phyloP scores from a whole-genome alignment of 768 basidiomycete genomes.

The Amanita exitialis region DNA sequence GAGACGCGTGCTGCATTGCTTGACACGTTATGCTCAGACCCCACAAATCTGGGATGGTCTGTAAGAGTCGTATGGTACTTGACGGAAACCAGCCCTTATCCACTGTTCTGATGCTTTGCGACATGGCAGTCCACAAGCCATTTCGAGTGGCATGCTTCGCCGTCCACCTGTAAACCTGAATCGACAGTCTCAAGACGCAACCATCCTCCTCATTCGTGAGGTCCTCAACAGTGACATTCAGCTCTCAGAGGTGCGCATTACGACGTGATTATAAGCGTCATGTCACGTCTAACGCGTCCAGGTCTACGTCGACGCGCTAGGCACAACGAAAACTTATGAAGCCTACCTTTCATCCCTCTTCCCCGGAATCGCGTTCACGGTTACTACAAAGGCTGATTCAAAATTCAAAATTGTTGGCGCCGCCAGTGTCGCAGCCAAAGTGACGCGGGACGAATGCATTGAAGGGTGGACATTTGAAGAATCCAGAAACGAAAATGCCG shows the following conservation, averaged over 20 bases:
- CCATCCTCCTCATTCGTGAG: constrained; percentile 78
- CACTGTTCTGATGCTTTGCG: background rate
- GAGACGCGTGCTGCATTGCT: constrained; percentile 59
- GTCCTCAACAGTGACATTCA: constrained; percentile 74
- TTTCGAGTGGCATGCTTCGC: constrained; percentile 86
- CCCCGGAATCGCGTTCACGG: constrained; percentile 80
- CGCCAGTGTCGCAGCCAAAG: constrained; percentile 96
- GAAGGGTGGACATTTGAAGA: constrained; percentile 82
- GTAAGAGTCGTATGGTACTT: constrained; percentile 63
- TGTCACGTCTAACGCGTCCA: constrained; percentile 17
- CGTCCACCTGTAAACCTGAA: constrained; percentile 82
- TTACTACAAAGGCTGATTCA: constrained; percentile 89
- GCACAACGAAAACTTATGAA: constrained; percentile 79
- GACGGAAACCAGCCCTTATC: background rate
- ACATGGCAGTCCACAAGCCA: constrained; percentile 67
- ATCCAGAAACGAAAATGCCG: constrained; percentile 13
- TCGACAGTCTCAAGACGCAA: constrained; percentile 81
- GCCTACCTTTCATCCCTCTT: constrained; percentile 72
- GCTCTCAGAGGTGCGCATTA: constrained; percentile 55
- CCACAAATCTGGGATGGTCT: constrained; percentile 69
- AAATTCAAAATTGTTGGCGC: constrained; percentile 96
- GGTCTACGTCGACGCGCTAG: constrained; percentile 94
- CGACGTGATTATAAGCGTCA: background rate
- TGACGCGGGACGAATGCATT: constrained; percentile 86
- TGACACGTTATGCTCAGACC: constrained; percentile 57